Evolutionary conservation across 148 eudicot genomes (phyloP), one percentile per base, ranked within the genome.

Genomic region (Chenopodium quinoa): DNA sequence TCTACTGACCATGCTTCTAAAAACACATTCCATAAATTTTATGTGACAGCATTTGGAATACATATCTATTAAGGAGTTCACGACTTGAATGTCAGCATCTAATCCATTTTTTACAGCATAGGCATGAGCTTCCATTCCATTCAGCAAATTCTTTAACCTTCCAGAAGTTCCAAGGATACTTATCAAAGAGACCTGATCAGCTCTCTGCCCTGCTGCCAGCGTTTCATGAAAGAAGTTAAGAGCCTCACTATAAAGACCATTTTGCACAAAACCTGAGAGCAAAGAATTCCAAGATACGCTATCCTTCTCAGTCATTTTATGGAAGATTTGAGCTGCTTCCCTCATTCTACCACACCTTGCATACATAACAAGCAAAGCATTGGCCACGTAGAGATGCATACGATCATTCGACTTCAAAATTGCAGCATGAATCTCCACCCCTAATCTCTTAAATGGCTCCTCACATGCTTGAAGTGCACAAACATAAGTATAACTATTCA

Each of bases 91-190:
- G 80, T 89, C 94, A 75, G 70, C 69, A 76, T 87, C 89, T 71
- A 88, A 82, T 44, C 88, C 90, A 44, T 78, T 88, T 87, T 89
- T 92, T 32, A 95, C 56, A 70, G 97, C 92, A 85, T 80, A 91
- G 71, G 94, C 93, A 91, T 95, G 98, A 84, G 91, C 82, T 77
- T 95, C 97, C 91, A 86, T 92, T 52, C 98, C 98, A 76, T 80
- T 86, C 63, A 92, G 80, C 78, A 90, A 64, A 76, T 86, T 88
- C 82, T 84, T 83, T 65, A 89, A 84, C 79, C 85, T 91, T 60
- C 89, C 92, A 87, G 90, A 88, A 32, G 91, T 88, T 31, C 91
- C 89, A 17, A 95, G 82, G 72, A 92, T 80, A 83, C 88, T 90
- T 37, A 92, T 84, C 79, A 93, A 52, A 52, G 98, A 91, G 62